Conservation (phyloP, 1,284 basidiomycete species). For the Cutaneotrichosporon cutaneum region DNA sequence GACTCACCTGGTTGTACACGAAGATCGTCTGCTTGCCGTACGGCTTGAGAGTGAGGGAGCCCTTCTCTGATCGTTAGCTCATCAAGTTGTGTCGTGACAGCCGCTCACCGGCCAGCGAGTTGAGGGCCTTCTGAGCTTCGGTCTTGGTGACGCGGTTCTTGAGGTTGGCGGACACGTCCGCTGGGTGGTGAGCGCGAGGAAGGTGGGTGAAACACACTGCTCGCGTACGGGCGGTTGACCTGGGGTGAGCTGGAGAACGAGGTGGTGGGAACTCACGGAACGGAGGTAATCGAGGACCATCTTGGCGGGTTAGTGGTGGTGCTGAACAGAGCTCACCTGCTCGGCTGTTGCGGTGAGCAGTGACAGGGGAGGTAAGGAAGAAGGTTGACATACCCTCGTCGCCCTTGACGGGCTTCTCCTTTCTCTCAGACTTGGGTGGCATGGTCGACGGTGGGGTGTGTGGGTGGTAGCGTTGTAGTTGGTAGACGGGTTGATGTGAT, state of each 20-base stretch:
- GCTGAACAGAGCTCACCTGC: slow-evolving; percentile 29
- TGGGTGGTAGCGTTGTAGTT: too few species aligned
- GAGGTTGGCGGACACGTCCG: slow-evolving; percentile 81
- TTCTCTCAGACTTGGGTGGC: slow-evolving; percentile 73
- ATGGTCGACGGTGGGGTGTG: slow-evolving; percentile 20
- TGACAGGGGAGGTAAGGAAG: neutral
- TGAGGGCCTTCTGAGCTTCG: slow-evolving; percentile 74
- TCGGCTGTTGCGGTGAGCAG: slow-evolving; percentile 35
- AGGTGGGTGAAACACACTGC: slow-evolving; percentile 34
- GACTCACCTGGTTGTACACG: slow-evolving; percentile 50
- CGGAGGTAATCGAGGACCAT: slow-evolving; percentile 50
- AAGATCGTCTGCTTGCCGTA: slow-evolving; percentile 70
- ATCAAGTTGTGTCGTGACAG: accelerated
- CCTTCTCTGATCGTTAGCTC: slow-evolving; percentile 38
- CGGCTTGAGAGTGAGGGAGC: slow-evolving; percentile 42
- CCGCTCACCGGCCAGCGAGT: slow-evolving; percentile 64
- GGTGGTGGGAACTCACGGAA: slow-evolving; percentile 29
- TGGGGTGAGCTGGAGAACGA: slow-evolving; percentile 14
- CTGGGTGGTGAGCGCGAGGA: slow-evolving; percentile 48
- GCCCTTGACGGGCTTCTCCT: slow-evolving; percentile 56
- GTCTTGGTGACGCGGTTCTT: slow-evolving; percentile 80
- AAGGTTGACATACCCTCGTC: slow-evolving; percentile 45
- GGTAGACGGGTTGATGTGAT: neutral
- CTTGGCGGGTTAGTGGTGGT: slow-evolving; percentile 22
- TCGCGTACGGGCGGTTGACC: slow-evolving; percentile 47